Evolutionary conservation across 768 basidiomycete species (phyloP), one percentile per base, ranked within the genome.

Genomic region (Auricularia heimuer): DNA sequence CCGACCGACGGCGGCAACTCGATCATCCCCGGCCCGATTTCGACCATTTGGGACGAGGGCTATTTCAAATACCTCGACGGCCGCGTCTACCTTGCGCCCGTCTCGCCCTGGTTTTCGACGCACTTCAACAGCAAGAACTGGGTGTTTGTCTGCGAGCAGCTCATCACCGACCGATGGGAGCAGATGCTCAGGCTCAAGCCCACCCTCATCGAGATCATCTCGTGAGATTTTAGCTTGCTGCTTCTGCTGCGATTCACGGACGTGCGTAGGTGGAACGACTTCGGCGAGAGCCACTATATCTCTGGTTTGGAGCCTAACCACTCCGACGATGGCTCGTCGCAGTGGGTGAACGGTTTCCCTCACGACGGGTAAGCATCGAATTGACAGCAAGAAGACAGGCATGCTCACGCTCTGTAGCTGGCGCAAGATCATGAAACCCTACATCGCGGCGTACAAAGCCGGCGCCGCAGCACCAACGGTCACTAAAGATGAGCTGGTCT

Each of bases 71-170:
- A 8, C 56, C 56, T 60, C 29, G 56, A 7, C 29, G 56, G 24
- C 56, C 12, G 29, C 16, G 16, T 18, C 56, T 60, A 60, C 56
- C 24, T 60, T 10, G 56, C 56, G n/a, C 24, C 56, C 56, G 56
- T 60, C 6, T 60, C 56, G 56, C 56, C 56, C 16, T 60, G 56
- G 56, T 60, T 60, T 18, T 60, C 24, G 21, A 60, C 56, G 56
- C 56, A 60, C 56, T 60, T 60, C 56, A 60, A 60, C 56, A 60
- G 56, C 56, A 60, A 60, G 56, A 60, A 60, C 56, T 60, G 56
- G 56, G 56, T 60, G 21, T 60, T 60, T 18, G 24, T 60, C 56
- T 60, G 56, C 56, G 56, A 60, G 56, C 29, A 60, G 56, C 56
- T 60, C 56, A 60, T 60, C 56, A 60, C 56, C 1, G 21, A 60